Conservation (phyloP, 768 basidiomycete genomes). For the Podaxis sp. region DNA sequence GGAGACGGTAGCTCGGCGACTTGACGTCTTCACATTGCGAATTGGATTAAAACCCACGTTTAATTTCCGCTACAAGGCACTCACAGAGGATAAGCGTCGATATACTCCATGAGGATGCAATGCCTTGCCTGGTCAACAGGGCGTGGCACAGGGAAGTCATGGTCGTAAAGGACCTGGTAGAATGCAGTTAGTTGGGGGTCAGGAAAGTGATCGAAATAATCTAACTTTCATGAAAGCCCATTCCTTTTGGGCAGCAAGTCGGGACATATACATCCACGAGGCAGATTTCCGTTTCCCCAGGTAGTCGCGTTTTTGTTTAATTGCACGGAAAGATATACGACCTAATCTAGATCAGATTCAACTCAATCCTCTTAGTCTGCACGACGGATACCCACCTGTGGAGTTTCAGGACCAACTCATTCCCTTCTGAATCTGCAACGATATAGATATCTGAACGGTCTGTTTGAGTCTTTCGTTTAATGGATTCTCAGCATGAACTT, state of each 20-base stretch:
- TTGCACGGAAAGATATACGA: slow-evolving; percentile 94
- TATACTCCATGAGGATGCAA: slow-evolving; percentile 93
- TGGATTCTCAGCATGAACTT: slow-evolving; percentile 20
- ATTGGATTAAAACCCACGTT: slow-evolving; percentile 1
- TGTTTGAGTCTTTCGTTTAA: neutral
- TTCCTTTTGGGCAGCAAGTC: slow-evolving; percentile 95
- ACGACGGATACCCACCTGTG: slow-evolving; percentile 63
- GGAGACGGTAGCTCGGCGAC: slow-evolving; percentile 82
- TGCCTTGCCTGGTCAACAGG: slow-evolving; percentile 96
- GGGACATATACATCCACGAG: slow-evolving; percentile 99
- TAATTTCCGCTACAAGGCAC: slow-evolving; percentile 26
- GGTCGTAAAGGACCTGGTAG: slow-evolving; percentile 80
- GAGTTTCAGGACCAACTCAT: slow-evolving; percentile 88
- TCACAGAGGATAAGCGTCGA: slow-evolving; percentile 93
- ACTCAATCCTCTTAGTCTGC: neutral
- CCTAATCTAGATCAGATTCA: slow-evolving; percentile 63
- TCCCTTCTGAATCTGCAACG: slow-evolving; percentile 82
- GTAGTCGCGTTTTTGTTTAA: slow-evolving; percentile 97
- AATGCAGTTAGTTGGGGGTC: neutral
- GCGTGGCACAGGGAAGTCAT: slow-evolving; percentile 89
- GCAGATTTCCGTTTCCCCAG: slow-evolving; percentile 93
- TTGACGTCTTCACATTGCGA: slow-evolving; percentile 64
- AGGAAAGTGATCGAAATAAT: neutral
- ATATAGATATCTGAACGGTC: slow-evolving; percentile 74
- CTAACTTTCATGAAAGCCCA: slow-evolving; percentile 97